These are phyloP conservation scores for Exophiala bonariae DNA, from an alignment of 2,329 filamentous ascomycete genomes.

Conservation along the genomic window DNA sequence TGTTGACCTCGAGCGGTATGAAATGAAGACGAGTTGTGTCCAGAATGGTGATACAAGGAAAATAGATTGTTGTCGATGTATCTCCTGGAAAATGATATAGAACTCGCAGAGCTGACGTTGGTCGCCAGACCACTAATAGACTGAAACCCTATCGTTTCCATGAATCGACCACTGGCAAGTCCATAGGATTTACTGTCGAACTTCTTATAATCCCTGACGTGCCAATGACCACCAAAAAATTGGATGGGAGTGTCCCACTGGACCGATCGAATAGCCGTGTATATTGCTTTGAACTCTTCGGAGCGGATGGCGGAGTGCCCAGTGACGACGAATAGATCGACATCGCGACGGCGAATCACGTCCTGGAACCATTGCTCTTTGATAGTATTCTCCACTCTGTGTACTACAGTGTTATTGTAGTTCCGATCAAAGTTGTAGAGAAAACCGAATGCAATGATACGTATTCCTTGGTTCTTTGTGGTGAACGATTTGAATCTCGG, in stretches of 20 bases:
- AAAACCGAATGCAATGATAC: constrained; percentile 88
- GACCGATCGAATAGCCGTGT: constrained; percentile 71
- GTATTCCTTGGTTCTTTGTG: constrained; percentile 83
- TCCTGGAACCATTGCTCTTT: constrained; percentile 86
- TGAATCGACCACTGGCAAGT: constrained; percentile 84
- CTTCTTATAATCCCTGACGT: constrained; percentile 79
- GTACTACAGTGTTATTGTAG: constrained; percentile 85
- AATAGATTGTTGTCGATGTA: constrained; percentile 95
- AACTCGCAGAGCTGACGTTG: constrained; percentile 34
- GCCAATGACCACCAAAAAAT: constrained; percentile 87
- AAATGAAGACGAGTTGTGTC: constrained; percentile 70
- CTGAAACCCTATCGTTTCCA: constrained; percentile 94
- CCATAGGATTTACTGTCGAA: constrained; percentile 79
- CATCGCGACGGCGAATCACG: constrained; percentile 73
- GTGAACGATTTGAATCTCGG: constrained; percentile 84
- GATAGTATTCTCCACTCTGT: constrained; percentile 75
- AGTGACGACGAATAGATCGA: constrained; percentile 82
- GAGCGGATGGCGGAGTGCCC: constrained; percentile 85
- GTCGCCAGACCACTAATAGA: constrained; percentile 69
- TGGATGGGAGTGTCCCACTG: constrained; percentile 83
- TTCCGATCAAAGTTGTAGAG: constrained; percentile 91
- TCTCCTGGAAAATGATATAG: constrained; percentile 67
- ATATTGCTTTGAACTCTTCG: constrained; percentile 75
- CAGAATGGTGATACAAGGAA: constrained; percentile 79
- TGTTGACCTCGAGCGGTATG: constrained; percentile 72